phyloP scores from a whole-genome alignment of 2,329 filamentous ascomycete genomes.

The Colletotrichum sublineola region DNA sequence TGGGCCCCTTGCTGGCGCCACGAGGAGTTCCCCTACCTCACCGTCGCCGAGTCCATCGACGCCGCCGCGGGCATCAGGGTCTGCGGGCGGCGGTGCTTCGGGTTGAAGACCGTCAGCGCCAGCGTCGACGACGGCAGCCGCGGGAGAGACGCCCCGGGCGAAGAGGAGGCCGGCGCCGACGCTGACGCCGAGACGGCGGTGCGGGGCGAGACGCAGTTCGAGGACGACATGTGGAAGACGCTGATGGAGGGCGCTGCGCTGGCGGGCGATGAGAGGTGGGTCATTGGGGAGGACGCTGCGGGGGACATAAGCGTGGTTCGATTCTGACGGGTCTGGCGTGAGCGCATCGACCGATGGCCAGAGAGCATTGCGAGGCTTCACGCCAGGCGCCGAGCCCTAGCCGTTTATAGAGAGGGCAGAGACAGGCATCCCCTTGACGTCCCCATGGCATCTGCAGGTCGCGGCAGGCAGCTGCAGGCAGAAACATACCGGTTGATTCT shows the following conservation, averaged over 20 bases:
- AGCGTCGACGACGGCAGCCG: constrained; percentile 45
- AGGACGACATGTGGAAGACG: constrained; percentile 60
- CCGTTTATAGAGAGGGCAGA: neutral
- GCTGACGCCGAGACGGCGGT: neutral
- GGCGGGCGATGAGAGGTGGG: constrained; percentile 70
- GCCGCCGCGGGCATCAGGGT: constrained; percentile 59
- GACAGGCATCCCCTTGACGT: neutral
- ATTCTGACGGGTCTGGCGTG: constrained; percentile 55
- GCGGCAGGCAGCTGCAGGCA: constrained; percentile 5
- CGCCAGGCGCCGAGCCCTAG: neutral
- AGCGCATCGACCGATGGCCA: constrained; percentile 12
- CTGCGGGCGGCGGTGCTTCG: constrained; percentile 61
- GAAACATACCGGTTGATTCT: constrained; percentile 1
- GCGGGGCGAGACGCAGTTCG: constrained; percentile 56
- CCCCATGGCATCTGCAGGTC: neutral
- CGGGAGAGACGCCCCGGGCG: neutral
- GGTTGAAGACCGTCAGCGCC: constrained; percentile 60
- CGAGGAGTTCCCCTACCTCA: constrained; percentile 65
- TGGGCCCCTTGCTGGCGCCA: constrained; percentile 67
- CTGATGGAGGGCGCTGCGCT: constrained; percentile 67
- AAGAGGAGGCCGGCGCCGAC: neutral
- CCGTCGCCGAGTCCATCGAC: constrained; percentile 61
- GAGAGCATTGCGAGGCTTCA: neutral
- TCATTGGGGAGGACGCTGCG: constrained; percentile 69
- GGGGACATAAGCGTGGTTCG: constrained; percentile 66